Evolutionary conservation across 345 rosid genomes (phyloP).

Genomic region (Gossypium arboreum): DNA sequence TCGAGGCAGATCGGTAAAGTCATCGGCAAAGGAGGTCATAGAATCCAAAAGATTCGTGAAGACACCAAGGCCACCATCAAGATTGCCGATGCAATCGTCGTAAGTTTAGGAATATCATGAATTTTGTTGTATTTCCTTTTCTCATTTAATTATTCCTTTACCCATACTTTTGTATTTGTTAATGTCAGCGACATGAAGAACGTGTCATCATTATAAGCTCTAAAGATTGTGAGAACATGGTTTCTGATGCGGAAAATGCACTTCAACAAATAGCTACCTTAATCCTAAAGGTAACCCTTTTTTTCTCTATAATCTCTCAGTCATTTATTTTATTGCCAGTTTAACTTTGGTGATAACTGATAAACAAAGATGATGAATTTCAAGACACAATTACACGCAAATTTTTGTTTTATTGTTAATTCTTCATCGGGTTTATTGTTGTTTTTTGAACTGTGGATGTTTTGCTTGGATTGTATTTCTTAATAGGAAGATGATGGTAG

Average conservation of each 20-base stretch:
- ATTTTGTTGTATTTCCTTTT: not conserved
- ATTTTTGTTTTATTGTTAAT: not conserved
- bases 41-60: constrained; percentile 69
- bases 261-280: constrained; percentile 49
- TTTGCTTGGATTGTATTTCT: not conserved
- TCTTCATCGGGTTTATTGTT: not conserved
- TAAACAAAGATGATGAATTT: not conserved
- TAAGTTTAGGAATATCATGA: constrained; percentile 13
- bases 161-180: not conserved
- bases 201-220: constrained; percentile 72
- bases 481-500: constrained; percentile 50
- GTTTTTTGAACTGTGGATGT: not conserved
- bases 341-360: not conserved
- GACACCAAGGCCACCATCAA: constrained; percentile 64
- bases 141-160: not conserved
- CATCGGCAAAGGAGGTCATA: constrained; percentile 57
- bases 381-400: not conserved
- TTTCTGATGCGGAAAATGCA: constrained; percentile 57
- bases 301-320: not conserved
- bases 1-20: constrained; percentile 70
- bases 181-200: constrained; percentile 59
- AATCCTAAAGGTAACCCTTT: constrained; percentile 40
- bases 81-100: constrained; percentile 60
- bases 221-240: constrained; percentile 35
- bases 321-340: not conserved